phyloP scores from a whole-genome alignment of 2,329 filamentous ascomycete genomes.

The Colletotrichum sp. region DNA sequence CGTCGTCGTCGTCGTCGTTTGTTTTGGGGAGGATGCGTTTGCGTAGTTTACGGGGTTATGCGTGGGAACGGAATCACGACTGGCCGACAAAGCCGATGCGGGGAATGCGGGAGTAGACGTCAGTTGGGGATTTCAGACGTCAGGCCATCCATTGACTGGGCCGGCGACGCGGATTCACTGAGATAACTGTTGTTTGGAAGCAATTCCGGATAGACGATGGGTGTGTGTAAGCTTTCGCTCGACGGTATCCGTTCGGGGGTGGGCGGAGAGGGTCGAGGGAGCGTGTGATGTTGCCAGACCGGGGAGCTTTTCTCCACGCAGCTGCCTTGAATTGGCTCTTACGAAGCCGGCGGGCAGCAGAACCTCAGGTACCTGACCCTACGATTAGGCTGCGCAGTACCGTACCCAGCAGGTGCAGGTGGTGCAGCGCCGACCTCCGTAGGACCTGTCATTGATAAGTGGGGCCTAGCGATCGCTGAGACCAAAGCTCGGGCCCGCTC shows the following conservation, averaged over 20 bases:
- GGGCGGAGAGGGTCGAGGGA: neutral
- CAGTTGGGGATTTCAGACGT: conserved; percentile 3
- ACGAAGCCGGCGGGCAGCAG: neutral
- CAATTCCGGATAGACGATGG: neutral
- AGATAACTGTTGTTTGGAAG: neutral
- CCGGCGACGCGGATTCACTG: neutral
- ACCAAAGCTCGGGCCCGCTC: conserved; percentile 5
- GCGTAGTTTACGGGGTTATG: neutral
- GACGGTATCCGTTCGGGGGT: neutral
- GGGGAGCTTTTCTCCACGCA: conserved; percentile 18
- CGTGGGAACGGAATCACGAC: conserved; percentile 11
- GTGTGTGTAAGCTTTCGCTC: neutral
- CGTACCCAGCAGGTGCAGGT: neutral
- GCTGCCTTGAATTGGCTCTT: conserved; percentile 20
- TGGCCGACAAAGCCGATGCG: conserved; percentile 22
- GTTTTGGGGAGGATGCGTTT: neutral
- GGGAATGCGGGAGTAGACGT: conserved; percentile 7
- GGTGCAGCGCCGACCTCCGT: neutral
- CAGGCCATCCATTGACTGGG: conserved; percentile 17
- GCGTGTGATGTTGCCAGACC: conserved; percentile 11
- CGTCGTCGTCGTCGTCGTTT: neutral
- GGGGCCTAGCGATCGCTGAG: neutral
- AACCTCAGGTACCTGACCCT: conserved; percentile 4
- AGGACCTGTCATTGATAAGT: neutral
- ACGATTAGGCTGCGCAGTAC: neutral